Percentiles rank a stretch among this genome's conserved stretches.
phyloP scores from a whole-genome alignment of 345 rosid species.

The Pugionium dolabratum region DNA sequence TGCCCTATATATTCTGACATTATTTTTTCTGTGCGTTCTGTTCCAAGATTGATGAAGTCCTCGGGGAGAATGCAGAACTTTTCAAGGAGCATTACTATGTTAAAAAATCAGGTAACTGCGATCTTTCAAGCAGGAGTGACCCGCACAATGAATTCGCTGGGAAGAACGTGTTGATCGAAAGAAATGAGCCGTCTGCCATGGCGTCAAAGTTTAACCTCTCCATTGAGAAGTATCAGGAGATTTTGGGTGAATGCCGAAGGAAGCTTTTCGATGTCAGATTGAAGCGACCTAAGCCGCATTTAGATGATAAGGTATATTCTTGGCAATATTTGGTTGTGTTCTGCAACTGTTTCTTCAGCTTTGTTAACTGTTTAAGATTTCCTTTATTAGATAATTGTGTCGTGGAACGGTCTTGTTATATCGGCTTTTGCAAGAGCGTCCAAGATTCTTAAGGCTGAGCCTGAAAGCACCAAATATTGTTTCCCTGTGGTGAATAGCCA shows the following conservation, averaged over 20 bases:
- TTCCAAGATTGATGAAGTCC: conserved; percentile 68
- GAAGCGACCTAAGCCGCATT: conserved; percentile 79
- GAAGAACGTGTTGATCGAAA: conserved; percentile 80
- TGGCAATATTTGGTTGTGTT: background rate
- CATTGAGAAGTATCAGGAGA: conserved; percentile 61
- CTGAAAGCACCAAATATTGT: conserved; percentile 47
- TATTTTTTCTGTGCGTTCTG: conserved; percentile 12
- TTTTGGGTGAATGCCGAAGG: conserved; percentile 69
- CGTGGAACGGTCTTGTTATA: conserved; percentile 94
- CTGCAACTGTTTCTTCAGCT: conserved; percentile 23
- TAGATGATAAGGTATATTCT: conserved; percentile 78
- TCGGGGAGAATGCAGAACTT: conserved; percentile 69
- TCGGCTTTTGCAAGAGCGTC: conserved; percentile 91
- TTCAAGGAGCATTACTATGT: conserved; percentile 80
- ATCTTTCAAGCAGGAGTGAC: conserved; percentile 85
- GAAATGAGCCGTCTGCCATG: conserved; percentile 58
- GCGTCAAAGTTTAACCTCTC: conserved; percentile 65
- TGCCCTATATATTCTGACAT: background rate
- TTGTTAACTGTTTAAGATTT: conserved; percentile 1
- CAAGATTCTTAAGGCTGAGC: conserved; percentile 64
- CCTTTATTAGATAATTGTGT: conserved; percentile 71
- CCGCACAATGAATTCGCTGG: conserved; percentile 82
- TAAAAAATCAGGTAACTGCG: conserved; percentile 81
- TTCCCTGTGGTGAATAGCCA: conserved; percentile 74
- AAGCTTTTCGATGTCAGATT: conserved; percentile 75